These are phyloP conservation scores for Rhizomucor pusillus DNA, from an alignment of 371 early-diverging fungal genomes.

Conservation along the genomic window DNA sequence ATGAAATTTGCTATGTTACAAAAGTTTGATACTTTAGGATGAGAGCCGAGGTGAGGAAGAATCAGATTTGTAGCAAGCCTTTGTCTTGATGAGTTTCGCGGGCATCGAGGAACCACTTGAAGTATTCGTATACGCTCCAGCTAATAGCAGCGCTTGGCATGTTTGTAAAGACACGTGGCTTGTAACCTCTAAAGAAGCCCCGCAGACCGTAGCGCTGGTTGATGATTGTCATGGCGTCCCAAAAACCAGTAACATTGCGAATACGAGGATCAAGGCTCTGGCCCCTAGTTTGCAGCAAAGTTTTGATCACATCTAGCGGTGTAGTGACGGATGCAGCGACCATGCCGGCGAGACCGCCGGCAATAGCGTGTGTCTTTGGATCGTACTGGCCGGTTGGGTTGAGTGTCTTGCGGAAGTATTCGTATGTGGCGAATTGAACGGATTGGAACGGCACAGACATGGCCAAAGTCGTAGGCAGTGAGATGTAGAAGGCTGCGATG, in stretches of 20 bases:
- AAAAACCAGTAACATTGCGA: slow-evolving; percentile 67
- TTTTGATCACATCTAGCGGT: slow-evolving; percentile 93
- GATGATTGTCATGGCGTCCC: slow-evolving; percentile 72
- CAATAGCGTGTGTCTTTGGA: slow-evolving; percentile 80
- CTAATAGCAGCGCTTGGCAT: slow-evolving; percentile 93
- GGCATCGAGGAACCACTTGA: slow-evolving; percentile 61
- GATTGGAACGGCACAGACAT: slow-evolving; percentile 94
- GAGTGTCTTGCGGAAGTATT: slow-evolving; percentile 69
- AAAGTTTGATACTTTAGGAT: slow-evolving; percentile 1
- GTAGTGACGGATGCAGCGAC: slow-evolving; percentile 89
- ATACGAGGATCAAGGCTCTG: slow-evolving; percentile 66
- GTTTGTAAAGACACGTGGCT: slow-evolving; percentile 81
- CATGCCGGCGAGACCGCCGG: slow-evolving; percentile 91
- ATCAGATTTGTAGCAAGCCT: slow-evolving; percentile 11
- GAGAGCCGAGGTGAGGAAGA: not conserved
- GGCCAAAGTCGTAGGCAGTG: slow-evolving; percentile 88
- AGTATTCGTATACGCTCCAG: slow-evolving; percentile 92
- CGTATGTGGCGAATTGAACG: slow-evolving; percentile 90
- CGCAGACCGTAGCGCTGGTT: slow-evolving; percentile 67
- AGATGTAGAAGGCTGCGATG: slow-evolving; percentile 83
- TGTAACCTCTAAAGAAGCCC: slow-evolving; percentile 84
- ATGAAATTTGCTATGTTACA: slow-evolving; percentile 2
- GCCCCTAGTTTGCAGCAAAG: slow-evolving; percentile 90
- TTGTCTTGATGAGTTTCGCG: slow-evolving; percentile 11
- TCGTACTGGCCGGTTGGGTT: slow-evolving; percentile 81